These are phyloP conservation scores for Sporothrix pseudoabietina DNA, from an alignment of 2,329 filamentous ascomycete species.

Conservation along the genomic window DNA sequence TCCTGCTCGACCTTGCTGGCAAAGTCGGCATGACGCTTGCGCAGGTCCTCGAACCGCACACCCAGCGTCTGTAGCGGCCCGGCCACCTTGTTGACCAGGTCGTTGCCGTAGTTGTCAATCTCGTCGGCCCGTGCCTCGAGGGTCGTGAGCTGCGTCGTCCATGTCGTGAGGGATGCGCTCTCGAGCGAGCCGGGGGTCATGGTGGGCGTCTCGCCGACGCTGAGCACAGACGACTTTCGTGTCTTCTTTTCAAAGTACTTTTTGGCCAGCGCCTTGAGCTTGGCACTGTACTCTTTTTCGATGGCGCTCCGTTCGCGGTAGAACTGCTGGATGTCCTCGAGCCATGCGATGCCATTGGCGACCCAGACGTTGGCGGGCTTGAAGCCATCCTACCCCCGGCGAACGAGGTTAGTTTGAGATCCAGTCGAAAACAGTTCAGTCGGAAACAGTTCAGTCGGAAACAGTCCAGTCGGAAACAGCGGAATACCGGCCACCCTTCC, in stretches of 20 bases:
- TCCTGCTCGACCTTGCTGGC: slow-evolving; percentile 87
- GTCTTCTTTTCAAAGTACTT: slow-evolving; percentile 96
- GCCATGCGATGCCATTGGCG: slow-evolving; percentile 84
- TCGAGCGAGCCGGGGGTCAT: slow-evolving; percentile 96
- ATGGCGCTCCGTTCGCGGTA: slow-evolving; percentile 93
- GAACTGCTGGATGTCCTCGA: slow-evolving; percentile 95
- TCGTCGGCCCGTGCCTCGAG: slow-evolving; percentile 85
- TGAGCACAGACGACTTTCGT: slow-evolving; percentile 81
- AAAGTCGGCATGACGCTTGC: slow-evolving; percentile 88
- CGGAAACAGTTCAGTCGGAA: background rate
- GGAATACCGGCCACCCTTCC: background rate
- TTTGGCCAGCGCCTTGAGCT: slow-evolving; percentile 83
- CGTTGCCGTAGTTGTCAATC: slow-evolving; percentile 80
- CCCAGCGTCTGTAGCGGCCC: slow-evolving; percentile 80
- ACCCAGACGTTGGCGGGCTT: slow-evolving; percentile 94
- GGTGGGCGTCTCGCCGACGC: slow-evolving; percentile 83
- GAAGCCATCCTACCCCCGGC: slow-evolving; percentile 76
- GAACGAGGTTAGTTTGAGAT: background rate
- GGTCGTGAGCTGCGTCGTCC: slow-evolving; percentile 89
- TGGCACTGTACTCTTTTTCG: slow-evolving; percentile 94
- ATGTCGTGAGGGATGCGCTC: slow-evolving; percentile 94
- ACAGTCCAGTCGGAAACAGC: background rate
- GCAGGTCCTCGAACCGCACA: slow-evolving; percentile 81
- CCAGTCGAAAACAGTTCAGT: background rate
- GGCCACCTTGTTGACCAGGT: slow-evolving; percentile 77